A percentile compares a stretch with the other conserved stretches of the same genome.
Conservation (phyloP, 345 rosid genomes). For the Carallia brachiata region DNA sequence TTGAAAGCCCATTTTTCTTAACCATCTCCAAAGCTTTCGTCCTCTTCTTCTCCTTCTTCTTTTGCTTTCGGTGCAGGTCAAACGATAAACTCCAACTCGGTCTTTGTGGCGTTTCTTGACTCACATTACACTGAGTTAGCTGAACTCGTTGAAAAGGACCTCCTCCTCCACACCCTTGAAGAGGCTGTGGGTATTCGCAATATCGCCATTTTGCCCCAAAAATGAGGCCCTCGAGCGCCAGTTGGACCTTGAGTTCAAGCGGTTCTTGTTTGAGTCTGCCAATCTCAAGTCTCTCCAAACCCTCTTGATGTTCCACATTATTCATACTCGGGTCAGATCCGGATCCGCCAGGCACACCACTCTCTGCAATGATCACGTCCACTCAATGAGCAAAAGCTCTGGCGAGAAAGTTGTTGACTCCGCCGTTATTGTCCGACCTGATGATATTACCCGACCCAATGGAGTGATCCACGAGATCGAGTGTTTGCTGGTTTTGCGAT, state of each 20-base stretch:
- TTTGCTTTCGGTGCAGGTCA: slow-evolving; percentile 27
- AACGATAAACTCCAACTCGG: slow-evolving; percentile 75
- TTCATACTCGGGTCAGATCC: slow-evolving; percentile 54
- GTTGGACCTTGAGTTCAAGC: slow-evolving; percentile 82
- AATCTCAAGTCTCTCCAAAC: slow-evolving; percentile 19
- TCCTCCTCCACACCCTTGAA: slow-evolving; percentile 85
- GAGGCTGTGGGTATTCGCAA: slow-evolving; percentile 75
- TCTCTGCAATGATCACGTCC: slow-evolving; percentile 18
- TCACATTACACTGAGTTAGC: slow-evolving; percentile 93
- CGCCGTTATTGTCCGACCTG: slow-evolving; percentile 41
- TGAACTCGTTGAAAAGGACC: slow-evolving; percentile 86
- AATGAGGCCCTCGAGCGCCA: slow-evolving; percentile 85
- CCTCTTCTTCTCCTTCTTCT: slow-evolving; percentile 6
- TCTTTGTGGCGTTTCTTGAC: slow-evolving; percentile 92
- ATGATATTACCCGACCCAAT: slow-evolving; percentile 57
- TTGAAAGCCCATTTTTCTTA: too few species aligned
- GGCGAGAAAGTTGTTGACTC: slow-evolving; percentile 40
- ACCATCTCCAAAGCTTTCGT: not conserved
- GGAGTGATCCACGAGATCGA: slow-evolving; percentile 72
- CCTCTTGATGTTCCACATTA: slow-evolving; percentile 73
- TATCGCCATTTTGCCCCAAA: slow-evolving; percentile 86
- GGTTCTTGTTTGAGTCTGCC: slow-evolving; percentile 86
- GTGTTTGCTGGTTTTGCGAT: slow-evolving; percentile 25
- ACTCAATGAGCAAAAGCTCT: slow-evolving; percentile 33
- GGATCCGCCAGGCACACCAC: slow-evolving; percentile 33